Evolutionary conservation across 257 asterid genomes (phyloP), one percentile per base, ranked within the genome.

Genomic region (Plantago major): DNA sequence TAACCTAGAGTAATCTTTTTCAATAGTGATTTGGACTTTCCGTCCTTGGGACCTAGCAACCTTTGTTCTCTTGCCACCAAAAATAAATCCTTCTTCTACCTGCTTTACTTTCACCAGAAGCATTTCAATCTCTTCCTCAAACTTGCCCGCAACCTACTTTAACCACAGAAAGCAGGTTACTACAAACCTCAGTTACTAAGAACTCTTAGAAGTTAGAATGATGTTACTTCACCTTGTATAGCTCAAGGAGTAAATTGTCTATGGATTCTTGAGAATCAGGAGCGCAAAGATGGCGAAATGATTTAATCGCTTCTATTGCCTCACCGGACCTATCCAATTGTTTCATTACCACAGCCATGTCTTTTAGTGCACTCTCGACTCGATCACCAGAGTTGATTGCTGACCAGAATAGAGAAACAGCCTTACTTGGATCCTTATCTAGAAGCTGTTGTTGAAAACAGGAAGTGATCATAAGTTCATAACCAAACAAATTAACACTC

Each of bases 311-410:
- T 76, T 93, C 96, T 6, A 93, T 80, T 1, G 97, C 99, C 82
- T 93, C 99, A 14, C 89, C 92, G 0, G 97, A 67, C 0, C 99
- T 80, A 58, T 83, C 68, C 77, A 93, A 68, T 48, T 89, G 99
- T 61, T 89, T 93, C 99, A 89, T 87, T 42, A 89, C 95, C 26
- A 89, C 78, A 13, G 99, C 99, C 99, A 89, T 93, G 80, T 93
- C 99, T 71, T 93, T 93, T 11, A 93, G 75, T 56, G 99, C 92
- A 76, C 99, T 93, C 17, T 89, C 96, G 6, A 85, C 92, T 47
- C 97, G 81, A 73, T 93, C 99, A 15, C 97, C 95, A 9, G 95
- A 76, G 69, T 93, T 93, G 49, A 93, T 93, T 13, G 99, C 89
- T 0, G 96, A 81, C 99, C 99, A 93, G 73, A 93, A 93, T 56